Conservation (phyloP, 192 early-diverging fungal genomes). For the Backusella parvicylindrica region DNA sequence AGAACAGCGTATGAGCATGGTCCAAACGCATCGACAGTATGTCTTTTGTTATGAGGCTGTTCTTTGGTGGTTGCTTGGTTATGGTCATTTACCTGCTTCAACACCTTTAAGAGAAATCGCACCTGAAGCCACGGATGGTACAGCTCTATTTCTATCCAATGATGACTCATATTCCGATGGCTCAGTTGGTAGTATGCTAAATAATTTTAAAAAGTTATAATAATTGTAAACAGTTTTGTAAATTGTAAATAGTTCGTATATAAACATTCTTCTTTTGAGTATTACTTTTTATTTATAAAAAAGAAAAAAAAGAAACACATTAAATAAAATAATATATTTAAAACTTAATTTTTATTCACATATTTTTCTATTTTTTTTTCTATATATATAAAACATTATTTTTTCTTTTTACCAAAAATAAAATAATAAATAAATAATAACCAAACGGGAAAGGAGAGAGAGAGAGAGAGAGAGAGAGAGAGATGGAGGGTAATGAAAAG, state of each 20-base stretch:
- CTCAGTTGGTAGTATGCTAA: neutral
- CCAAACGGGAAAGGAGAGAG: neutral
- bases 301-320: no score
- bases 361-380: neutral
- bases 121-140: neutral
- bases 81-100: slow-evolving; percentile 8
- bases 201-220: slow-evolving; percentile 9
- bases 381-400: neutral
- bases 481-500: no score
- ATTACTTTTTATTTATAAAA: neutral
- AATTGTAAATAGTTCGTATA: neutral
- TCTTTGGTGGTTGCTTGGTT: slow-evolving; percentile 45
- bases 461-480: neutral
- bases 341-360: neutral
- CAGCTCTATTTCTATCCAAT: neutral
- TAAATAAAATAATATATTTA: neutral
- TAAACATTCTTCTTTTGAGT: neutral
- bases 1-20: slow-evolving; percentile 76
- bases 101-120: neutral
- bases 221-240: neutral
- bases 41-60: slow-evolving; percentile 83
- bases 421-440: neutral
- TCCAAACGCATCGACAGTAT: slow-evolving; percentile 82
- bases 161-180: neutral
- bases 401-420: neutral